These are phyloP conservation scores for Heliocybe sulcata DNA, from an alignment of 1,284 basidiomycete species.

Conservation along the genomic window DNA sequence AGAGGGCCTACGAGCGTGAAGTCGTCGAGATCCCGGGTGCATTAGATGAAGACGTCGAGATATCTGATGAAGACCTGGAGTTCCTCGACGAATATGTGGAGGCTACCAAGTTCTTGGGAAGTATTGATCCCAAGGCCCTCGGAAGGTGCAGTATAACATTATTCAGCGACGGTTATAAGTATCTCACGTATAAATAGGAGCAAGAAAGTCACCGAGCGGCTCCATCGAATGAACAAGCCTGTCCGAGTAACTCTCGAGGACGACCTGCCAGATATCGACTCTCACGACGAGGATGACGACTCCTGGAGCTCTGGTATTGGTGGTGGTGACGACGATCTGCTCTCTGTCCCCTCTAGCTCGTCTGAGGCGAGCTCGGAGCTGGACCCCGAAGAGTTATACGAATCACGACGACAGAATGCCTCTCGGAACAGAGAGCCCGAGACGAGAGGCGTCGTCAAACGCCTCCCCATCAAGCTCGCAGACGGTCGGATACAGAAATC, in stretches of 20 bases:
- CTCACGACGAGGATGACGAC: constrained; percentile 49
- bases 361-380: constrained; percentile 29
- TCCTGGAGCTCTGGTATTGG: constrained; percentile 44
- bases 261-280: constrained; percentile 59
- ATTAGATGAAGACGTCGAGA: constrained; percentile 34
- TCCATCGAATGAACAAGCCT: constrained; percentile 60
- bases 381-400: constrained; percentile 69
- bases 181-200: constrained; percentile 44
- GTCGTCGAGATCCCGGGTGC: constrained; percentile 55
- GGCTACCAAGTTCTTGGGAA: constrained; percentile 49
- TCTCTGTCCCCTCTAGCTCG: neutral
- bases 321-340: constrained; percentile 5
- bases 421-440: constrained; percentile 39
- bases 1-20: constrained; percentile 48
- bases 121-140: constrained; percentile 64
- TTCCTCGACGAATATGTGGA: constrained; percentile 53
- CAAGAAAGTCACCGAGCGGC: constrained; percentile 64
- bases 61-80: constrained; percentile 59
- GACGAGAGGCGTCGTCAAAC: constrained; percentile 46
- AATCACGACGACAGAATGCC: constrained; percentile 48
- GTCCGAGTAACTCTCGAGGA: constrained; percentile 36
- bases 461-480: constrained; percentile 82
- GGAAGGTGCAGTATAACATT: constrained; percentile 38
- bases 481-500: constrained; percentile 64
- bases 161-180: neutral